These are phyloP conservation scores for Tympanopsis confertula DNA, from an alignment of 2,329 filamentous ascomycete genomes.

Conservation along the genomic window DNA sequence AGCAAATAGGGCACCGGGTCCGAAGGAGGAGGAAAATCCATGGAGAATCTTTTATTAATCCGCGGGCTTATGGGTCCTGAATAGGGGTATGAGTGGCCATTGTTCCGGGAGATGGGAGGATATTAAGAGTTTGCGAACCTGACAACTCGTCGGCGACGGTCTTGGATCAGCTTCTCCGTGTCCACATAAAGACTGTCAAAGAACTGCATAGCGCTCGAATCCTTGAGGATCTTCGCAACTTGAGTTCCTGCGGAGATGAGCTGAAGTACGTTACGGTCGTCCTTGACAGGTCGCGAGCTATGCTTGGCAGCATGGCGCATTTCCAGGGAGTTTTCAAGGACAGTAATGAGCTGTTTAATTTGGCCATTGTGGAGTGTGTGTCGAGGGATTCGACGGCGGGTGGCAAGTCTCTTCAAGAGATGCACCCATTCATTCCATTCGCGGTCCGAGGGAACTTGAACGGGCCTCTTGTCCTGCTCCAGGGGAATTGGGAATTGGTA, in stretches of 20 bases:
- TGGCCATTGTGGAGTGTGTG: conserved; percentile 78
- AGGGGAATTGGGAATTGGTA: conserved; percentile 83
- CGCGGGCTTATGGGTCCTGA: not conserved
- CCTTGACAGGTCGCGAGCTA: conserved; percentile 71
- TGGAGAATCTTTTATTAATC: not conserved
- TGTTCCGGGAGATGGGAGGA: not conserved
- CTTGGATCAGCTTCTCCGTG: conserved; percentile 69
- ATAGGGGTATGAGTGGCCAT: not conserved
- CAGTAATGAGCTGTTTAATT: conserved; percentile 83
- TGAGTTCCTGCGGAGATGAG: conserved; percentile 78
- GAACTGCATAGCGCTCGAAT: conserved; percentile 72
- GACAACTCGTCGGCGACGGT: conserved; percentile 25
- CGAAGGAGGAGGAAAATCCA: not conserved
- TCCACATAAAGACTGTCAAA: conserved; percentile 71
- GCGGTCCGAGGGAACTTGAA: conserved; percentile 36
- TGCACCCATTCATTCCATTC: conserved; percentile 93
- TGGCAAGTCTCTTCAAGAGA: conserved; percentile 72
- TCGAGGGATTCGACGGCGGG: conserved; percentile 74
- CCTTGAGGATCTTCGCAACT: conserved; percentile 77
- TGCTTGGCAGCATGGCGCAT: conserved; percentile 79
- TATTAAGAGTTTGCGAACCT: not conserved
- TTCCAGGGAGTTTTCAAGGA: conserved; percentile 77
- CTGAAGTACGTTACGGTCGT: conserved; percentile 80
- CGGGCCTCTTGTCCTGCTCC: conserved; percentile 67
- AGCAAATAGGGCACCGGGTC: not conserved